These are phyloP conservation scores for Hansenula sp. DNA, from an alignment of 1,139 yeast genomes.

Conservation along the genomic window DNA sequence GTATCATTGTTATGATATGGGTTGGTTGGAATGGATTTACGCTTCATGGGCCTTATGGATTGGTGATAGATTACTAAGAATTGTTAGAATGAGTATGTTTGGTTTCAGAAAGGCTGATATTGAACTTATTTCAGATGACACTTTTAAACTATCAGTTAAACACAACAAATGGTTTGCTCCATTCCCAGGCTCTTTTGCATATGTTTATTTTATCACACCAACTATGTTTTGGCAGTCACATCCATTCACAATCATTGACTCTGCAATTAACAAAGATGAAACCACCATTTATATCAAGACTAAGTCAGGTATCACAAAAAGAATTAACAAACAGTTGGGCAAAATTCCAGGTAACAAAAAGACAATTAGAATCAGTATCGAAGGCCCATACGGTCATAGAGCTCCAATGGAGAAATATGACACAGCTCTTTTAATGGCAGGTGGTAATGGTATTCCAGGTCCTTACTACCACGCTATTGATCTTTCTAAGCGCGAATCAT, in stretches of 20 bases:
- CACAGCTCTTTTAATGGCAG: constrained; percentile 35
- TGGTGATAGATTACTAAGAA: constrained; percentile 52
- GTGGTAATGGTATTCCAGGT: constrained; percentile 79
- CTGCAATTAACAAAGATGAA: constrained; percentile 29
- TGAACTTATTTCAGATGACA: constrained; percentile 41
- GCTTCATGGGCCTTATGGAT: constrained; percentile 66
- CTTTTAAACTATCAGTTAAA: constrained; percentile 29
- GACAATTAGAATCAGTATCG: constrained; percentile 37
- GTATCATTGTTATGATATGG: constrained; percentile 48
- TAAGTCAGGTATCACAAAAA: constrained; percentile 38
- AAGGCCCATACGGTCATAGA: constrained; percentile 59
- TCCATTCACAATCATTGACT: constrained; percentile 58
- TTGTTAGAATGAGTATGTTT: constrained; percentile 42
- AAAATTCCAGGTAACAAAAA: constrained; percentile 10
- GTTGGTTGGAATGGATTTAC: constrained; percentile 42
- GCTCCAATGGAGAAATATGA: no score
- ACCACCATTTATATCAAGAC: constrained; percentile 35
- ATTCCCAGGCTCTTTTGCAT: constrained; percentile 63
- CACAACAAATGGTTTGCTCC: constrained; percentile 39
- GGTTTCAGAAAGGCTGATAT: constrained; percentile 49
- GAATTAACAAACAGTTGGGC: constrained; percentile 25
- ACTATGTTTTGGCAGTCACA: constrained; percentile 69
- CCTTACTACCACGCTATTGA: constrained; percentile 32
- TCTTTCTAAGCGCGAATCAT: constrained; percentile 11
- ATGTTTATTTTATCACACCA: constrained; percentile 48